Evolutionary conservation across 2,329 filamentous ascomycete genomes (phyloP), one percentile per base, ranked within the genome.

Genomic region (Polytolypa hystricis): DNA sequence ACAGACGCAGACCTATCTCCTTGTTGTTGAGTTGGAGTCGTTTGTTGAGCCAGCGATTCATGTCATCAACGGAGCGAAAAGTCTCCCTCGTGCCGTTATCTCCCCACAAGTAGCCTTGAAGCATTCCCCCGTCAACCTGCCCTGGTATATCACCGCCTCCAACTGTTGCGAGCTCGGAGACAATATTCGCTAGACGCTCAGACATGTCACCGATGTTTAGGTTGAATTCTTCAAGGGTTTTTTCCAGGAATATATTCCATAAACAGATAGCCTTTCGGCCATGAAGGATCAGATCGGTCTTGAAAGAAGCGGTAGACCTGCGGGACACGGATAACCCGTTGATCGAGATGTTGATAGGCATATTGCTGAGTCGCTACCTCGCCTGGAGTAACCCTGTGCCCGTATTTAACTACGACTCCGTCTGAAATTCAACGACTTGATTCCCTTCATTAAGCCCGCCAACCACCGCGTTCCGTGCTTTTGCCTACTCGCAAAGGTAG

Each of bases 231-330:
- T 38, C 23, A 15, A 51, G 25, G 12, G 21, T 45, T 40, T 37
- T n/a, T 39, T 0, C 48, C 43, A 4, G 41, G 38, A 23, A 51
- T 35, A 30, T 51, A 51, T 21, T 52, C 44, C 45, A 50, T 53
- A 29, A 51, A 51, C 3, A 53, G 35, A 17, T 44, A 53, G n/a
- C 47, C 47, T 32, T 19, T 37, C 17, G 37, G 30, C 21, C 19
- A 37, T 11, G 33, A 15, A 10, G 26, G 33, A 19, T 33, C 37
- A 12, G 18, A 35, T 7, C 28, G 18, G 12, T 46, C 30, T 16
- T 42, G 27, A 18, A 52, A 40, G 23, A 44, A 51, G 27, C 45
- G 46, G 34, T 47, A 43, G 18, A 52, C 38, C 9, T 15, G 30
- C 14, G 47, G 47, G 21, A 53, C 39, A 11, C 43, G 42, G 35